Conservation (phyloP, 2,329 filamentous ascomycete species). For the Scolecobasidium constrictum region DNA sequence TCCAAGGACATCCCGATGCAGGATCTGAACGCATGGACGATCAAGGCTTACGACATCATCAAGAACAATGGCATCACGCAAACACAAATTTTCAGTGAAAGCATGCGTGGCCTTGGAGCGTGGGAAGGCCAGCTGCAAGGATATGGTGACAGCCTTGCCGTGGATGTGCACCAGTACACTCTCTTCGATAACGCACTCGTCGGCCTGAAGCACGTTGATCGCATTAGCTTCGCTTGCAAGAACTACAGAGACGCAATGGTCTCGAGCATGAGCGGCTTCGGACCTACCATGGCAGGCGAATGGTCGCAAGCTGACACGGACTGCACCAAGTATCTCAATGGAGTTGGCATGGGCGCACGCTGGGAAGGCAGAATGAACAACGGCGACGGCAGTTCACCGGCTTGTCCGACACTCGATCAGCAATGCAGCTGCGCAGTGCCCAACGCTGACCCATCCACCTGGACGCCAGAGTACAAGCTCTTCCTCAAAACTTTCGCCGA, state of each 20-base stretch:
- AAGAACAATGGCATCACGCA: constrained; percentile 63
- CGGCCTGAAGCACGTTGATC: constrained; percentile 66
- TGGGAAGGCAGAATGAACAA: constrained; percentile 82
- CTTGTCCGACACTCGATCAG: constrained; percentile 57
- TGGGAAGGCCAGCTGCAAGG: constrained; percentile 77
- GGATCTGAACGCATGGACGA: constrained; percentile 70
- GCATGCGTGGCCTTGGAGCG: constrained; percentile 80
- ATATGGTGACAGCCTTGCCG: constrained; percentile 56
- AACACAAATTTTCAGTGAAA: constrained; percentile 80
- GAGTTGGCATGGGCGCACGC: constrained; percentile 75
- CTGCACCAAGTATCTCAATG: constrained; percentile 77
- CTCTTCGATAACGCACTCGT: constrained; percentile 93
- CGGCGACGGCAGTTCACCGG: constrained; percentile 51
- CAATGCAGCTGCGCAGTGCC: constrained; percentile 64
- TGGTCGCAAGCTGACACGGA: constrained; percentile 98
- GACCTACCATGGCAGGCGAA: constrained; percentile 88
- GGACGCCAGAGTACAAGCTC: constrained; percentile 65
- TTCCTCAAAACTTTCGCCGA: constrained; percentile 86
- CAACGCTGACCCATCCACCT: constrained; percentile 60
- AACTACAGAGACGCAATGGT: constrained; percentile 75
- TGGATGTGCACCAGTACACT: constrained; percentile 96
- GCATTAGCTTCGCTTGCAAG: constrained; percentile 76
- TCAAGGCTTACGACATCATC: constrained; percentile 59
- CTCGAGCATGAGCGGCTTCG: constrained; percentile 73
- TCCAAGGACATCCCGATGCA: constrained; percentile 43